Evolutionary conservation across 2,329 filamentous ascomycete genomes (phyloP).

Genomic region (Exophiala spinifera): DNA sequence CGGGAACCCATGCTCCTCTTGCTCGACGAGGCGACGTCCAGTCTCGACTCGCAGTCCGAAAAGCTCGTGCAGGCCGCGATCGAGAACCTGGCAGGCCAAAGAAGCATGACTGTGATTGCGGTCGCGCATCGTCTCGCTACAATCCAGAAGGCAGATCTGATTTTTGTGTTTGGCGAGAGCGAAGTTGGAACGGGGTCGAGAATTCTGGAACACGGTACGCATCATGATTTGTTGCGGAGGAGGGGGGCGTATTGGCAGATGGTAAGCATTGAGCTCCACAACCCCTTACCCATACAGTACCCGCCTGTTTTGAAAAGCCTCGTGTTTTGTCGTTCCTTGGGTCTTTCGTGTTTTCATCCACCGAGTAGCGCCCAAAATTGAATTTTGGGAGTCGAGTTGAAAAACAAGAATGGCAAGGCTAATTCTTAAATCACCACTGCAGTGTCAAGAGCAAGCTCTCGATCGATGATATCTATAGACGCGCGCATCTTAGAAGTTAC

Average conservation of each 20-base stretch:
- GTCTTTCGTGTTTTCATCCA: too few relatives aligned
- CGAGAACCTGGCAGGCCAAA: conserved; percentile 55
- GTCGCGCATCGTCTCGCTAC: conserved; percentile 76
- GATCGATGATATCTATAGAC: conserved; percentile 28
- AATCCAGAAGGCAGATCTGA: conserved; percentile 74
- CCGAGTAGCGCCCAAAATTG: too few relatives aligned
- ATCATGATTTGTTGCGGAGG: conserved; percentile 54
- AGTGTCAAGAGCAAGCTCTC: conserved; percentile 27
- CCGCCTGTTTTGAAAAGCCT: not conserved
- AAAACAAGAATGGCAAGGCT: not conserved
- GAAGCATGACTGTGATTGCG: conserved; percentile 62
- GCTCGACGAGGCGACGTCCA: conserved; percentile 59
- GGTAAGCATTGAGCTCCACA: too few relatives aligned
- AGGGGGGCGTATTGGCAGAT: conserved; percentile 54
- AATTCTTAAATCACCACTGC: too few relatives aligned
- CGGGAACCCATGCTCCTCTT: conserved; percentile 53
- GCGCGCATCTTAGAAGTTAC: not conserved
- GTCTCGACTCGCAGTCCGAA: conserved; percentile 64
- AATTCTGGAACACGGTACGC: conserved; percentile 60
- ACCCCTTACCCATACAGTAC: too few relatives aligned
- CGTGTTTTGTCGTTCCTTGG: too few relatives aligned
- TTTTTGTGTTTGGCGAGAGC: conserved; percentile 71
- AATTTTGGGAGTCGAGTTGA: not conserved
- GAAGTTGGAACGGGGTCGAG: conserved; percentile 33
- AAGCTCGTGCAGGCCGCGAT: conserved; percentile 66